Evolutionary conservation across 192 early-diverging fungal genomes (phyloP), one percentile per base, ranked within the genome.

Genomic region (Chytriomyces hyalinus): DNA sequence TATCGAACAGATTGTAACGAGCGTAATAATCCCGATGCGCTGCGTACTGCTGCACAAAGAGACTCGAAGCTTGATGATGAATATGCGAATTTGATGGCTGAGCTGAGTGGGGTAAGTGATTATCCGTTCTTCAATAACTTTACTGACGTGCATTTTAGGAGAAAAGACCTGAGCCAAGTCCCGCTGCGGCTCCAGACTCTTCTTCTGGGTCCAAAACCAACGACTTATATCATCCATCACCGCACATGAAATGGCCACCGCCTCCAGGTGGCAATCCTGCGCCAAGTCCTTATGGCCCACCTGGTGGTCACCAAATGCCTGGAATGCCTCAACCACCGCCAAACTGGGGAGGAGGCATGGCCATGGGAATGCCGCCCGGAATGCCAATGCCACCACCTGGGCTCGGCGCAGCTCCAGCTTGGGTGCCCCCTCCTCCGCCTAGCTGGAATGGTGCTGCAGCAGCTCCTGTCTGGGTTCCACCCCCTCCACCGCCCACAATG

Each of bases 11-110:
- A 99, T 87, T 99, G 97, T 81, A 85, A 90, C 53, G 88, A 93
- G 75, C 84, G 93, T 46, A 92, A 96, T 80, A 92, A 98, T 75
- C 97, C 95, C 0, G 90, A 89, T 50, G 88, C 89, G 1, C 77
- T 93, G 75, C 85, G 89, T 47, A 82, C 88, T 71, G 92, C 94
- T 1, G 87, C 89, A 45, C 89, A 96, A 59, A 86, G 93, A 15
- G 93, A 97, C 71, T 87, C 92, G 76, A 91, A 94, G 87, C 83
- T 98, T 9, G 95, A 98, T 79, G 86, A 86, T 6, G 96, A 99
- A 81, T 97, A 97, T 71, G 84, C 92, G 64, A 95, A 87, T 70
- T 84, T 99, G 63, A 98, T 99, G 96, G 95, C 94, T 28, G 97
- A 99, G 81, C 81, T 99, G 17, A 94, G 94, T 65, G 62, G 48